phyloP scores from a whole-genome alignment of 2,329 filamentous ascomycete species.

The Nectriaceae sp. region DNA sequence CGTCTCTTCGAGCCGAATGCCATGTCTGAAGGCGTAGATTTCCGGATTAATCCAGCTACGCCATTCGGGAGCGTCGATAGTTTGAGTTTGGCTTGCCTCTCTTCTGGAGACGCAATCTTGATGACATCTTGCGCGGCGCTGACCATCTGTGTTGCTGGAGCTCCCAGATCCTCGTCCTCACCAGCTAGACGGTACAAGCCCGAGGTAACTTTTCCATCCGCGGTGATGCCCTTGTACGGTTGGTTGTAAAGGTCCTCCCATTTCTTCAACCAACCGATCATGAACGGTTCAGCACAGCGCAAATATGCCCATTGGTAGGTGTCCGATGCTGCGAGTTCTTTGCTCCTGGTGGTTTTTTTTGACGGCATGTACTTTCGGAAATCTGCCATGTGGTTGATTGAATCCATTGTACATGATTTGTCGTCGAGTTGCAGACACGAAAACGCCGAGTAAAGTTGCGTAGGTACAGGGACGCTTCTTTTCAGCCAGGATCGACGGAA shows the following conservation, averaged over 20 bases:
- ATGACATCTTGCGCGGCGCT: conserved; percentile 5
- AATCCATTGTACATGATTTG: conserved; percentile 2
- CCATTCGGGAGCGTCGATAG: conserved; percentile 70
- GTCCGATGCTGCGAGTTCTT: conserved; percentile 11
- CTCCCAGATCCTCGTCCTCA: conserved; percentile 7
- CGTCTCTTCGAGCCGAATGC: conserved; percentile 66
- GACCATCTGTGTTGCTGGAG: conserved; percentile 1
- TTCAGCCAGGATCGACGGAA: background rate
- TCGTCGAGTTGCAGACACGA: too few relatives aligned
- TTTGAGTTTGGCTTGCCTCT: conserved; percentile 51
- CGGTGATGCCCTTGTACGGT: conserved; percentile 12
- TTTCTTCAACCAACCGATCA: conserved; percentile 15
- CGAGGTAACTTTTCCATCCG: conserved; percentile 8
- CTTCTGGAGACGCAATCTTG: conserved; percentile 21
- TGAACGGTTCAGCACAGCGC: conserved; percentile 19
- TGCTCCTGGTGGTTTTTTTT: conserved; percentile 9
- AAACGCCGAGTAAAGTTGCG: conserved; percentile 2
- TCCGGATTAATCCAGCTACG: conserved; percentile 70
- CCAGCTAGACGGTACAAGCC: conserved; percentile 8
- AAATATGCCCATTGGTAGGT: conserved; percentile 13
- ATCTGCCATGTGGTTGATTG: conserved; percentile 3
- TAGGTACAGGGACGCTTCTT: background rate
- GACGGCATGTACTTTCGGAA: conserved; percentile 16
- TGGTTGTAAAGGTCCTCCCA: conserved; percentile 12
- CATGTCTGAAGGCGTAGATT: conserved; percentile 66